Evolutionary conservation across 2,329 filamentous ascomycete genomes (phyloP).

Genomic region (Gremmenia infestans): DNA sequence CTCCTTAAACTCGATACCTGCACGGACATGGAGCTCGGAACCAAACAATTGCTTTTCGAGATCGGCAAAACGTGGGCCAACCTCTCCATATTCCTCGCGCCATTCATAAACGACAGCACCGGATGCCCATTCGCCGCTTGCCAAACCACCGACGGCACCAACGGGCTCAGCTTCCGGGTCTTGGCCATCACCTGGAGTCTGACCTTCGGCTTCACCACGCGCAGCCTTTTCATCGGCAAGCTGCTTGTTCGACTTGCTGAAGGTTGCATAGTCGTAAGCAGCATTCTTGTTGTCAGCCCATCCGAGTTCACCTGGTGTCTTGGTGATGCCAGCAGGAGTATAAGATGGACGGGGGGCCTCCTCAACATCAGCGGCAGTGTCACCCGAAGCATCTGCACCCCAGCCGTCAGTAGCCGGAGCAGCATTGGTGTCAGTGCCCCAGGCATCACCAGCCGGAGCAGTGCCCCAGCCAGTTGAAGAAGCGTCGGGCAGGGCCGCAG

Average conservation of each 20-base stretch:
- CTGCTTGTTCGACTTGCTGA: slow-evolving; percentile 27
- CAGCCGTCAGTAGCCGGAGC: not conserved
- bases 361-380: slow-evolving; percentile 5
- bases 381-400: not conserved
- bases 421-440: slow-evolving; percentile 1
- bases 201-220: not conserved
- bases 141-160: slow-evolving; percentile 20
- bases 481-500: slow-evolving; percentile 30
- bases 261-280: slow-evolving; percentile 29
- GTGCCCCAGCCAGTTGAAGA: not conserved
- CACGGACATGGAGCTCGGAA: slow-evolving; percentile 41
- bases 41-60: slow-evolving; percentile 77
- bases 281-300: slow-evolving; percentile 25
- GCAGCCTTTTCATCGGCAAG: slow-evolving; percentile 11
- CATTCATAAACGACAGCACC: slow-evolving; percentile 63
- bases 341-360: not conserved
- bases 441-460: not conserved
- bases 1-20: slow-evolving; percentile 60
- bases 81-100: slow-evolving; percentile 78
- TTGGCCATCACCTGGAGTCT: slow-evolving; percentile 2
- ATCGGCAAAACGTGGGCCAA: slow-evolving; percentile 65
- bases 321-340: slow-evolving; percentile 1
- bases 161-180: not conserved
- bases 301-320: slow-evolving; percentile 29
- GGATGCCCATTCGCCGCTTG: slow-evolving; percentile 24